These are phyloP conservation scores for Phlebopus sp. DNA, from an alignment of 1,284 basidiomycete species.

Conservation along the genomic window DNA sequence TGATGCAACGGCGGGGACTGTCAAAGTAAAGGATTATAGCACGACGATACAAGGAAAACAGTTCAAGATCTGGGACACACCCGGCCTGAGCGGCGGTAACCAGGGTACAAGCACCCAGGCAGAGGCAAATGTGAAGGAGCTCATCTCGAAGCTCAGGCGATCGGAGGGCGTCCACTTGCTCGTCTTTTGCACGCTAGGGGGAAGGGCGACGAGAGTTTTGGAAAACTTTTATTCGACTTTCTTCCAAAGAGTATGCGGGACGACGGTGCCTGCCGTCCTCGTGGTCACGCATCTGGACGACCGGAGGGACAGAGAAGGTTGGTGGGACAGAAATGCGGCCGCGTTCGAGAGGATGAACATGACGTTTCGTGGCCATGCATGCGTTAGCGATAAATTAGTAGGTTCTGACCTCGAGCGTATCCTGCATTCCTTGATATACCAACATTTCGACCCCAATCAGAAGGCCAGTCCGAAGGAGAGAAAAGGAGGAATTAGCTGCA, in stretches of 20 bases:
- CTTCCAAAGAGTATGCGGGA: not conserved
- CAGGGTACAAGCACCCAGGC: conserved; percentile 1
- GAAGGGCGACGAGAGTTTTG: conserved; percentile 1
- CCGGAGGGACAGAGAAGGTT: conserved; percentile 8
- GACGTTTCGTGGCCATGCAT: conserved; percentile 10
- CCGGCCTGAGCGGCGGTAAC: conserved; percentile 5
- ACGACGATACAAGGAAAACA: too few species aligned
- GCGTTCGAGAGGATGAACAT: conserved; percentile 4
- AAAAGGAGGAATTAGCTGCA: not conserved
- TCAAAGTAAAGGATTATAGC: too few species aligned
- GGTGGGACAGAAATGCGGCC: conserved; percentile 9
- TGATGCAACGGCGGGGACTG: too few species aligned
- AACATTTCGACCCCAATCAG: not conserved
- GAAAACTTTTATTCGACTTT: conserved; percentile 1
- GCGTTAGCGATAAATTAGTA: conserved; percentile 6
- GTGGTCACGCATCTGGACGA: conserved; percentile 10
- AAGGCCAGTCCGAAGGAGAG: not conserved
- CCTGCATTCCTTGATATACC: not conserved
- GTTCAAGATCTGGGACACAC: too few species aligned
- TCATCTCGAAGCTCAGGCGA: not conserved
- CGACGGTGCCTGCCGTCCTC: conserved; percentile 10
- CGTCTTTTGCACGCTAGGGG: conserved; percentile 7
- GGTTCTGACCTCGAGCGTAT: not conserved
- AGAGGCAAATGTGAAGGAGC: not conserved
- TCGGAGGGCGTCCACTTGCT: conserved; percentile 7